Percentiles rank a stretch among this genome's conserved stretches.
Conservation (phyloP, 371 early-diverging fungal species). For the Conidiobolus incongruus region DNA sequence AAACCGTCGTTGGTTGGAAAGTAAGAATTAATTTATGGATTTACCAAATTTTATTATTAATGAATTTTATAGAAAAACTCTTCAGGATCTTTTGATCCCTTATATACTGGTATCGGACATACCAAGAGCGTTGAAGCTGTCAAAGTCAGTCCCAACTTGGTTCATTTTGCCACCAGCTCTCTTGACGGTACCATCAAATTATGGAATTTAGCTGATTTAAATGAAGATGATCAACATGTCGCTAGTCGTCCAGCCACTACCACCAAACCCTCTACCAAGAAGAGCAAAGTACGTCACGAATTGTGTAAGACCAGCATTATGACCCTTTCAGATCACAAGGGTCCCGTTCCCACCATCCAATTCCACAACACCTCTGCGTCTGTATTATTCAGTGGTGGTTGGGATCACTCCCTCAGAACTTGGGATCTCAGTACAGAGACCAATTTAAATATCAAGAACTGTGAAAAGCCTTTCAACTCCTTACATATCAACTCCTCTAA, state of each 20-base stretch:
- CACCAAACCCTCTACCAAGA: slow-evolving; percentile 22
- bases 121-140: slow-evolving; percentile 22
- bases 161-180: slow-evolving; percentile 56
- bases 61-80: not conserved
- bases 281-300: slow-evolving; percentile 20
- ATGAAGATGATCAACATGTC: slow-evolving; percentile 26
- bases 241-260: too few species aligned
- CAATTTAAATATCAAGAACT: slow-evolving; percentile 48
- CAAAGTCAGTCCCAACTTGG: slow-evolving; percentile 14
- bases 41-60: not conserved
- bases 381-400: slow-evolving; percentile 59
- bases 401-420: slow-evolving; percentile 76
- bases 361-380: slow-evolving; percentile 23
- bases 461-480: slow-evolving; percentile 2
- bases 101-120: slow-evolving; percentile 2
- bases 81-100: not conserved
- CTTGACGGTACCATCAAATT: slow-evolving; percentile 54
- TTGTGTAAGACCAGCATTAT: slow-evolving; percentile 6
- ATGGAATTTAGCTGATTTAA: slow-evolving; percentile 38
- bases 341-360: slow-evolving; percentile 46
- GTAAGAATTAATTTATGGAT: slow-evolving; percentile 3
- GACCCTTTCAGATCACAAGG: slow-evolving; percentile 52
- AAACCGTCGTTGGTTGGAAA: slow-evolving; percentile 6
- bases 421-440: slow-evolving; percentile 69
- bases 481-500: not conserved